Conservation (phyloP, 2,329 filamentous ascomycete genomes). For the Juglanconis juglandina region DNA sequence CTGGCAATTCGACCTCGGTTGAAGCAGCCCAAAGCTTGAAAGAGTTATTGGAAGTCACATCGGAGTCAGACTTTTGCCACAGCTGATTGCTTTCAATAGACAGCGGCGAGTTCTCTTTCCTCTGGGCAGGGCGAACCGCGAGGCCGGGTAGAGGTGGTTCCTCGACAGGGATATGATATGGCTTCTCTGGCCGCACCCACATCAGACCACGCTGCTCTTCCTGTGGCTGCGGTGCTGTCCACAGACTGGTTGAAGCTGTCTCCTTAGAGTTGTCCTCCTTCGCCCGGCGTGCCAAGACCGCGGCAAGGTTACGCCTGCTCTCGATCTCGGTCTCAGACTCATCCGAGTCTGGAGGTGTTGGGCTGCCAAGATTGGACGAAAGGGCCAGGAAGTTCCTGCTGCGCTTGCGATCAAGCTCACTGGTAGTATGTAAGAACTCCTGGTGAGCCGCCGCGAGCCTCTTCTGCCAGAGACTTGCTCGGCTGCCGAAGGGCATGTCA, state of each 20-base stretch:
- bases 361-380: conserved; percentile 43
- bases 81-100: conserved; percentile 34
- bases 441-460: conserved; percentile 43
- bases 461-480: conserved; percentile 41
- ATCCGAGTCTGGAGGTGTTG: conserved; percentile 53
- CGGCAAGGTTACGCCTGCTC: conserved; percentile 20
- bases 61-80: conserved; percentile 35
- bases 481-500: conserved; percentile 28
- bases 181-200: conserved; percentile 23
- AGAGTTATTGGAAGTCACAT: conserved; percentile 9
- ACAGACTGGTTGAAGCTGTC: conserved; percentile 22
- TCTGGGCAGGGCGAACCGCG: conserved; percentile 32
- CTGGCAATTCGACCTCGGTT: neutral
- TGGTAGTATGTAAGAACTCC: conserved; percentile 41
- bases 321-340: conserved; percentile 39
- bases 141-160: conserved; percentile 28
- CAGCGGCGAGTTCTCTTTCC: conserved; percentile 32
- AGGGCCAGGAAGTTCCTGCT: conserved; percentile 39
- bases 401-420: conserved; percentile 33
- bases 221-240: conserved; percentile 22
- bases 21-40: conserved; percentile 31
- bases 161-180: conserved; percentile 6
- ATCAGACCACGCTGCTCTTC: conserved; percentile 19
- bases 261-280: conserved; percentile 2
- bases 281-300: conserved; percentile 13